Evolutionary conservation across 1,139 yeast species (phyloP).

Genomic region (Hyphopichia buzzinii): DNA sequence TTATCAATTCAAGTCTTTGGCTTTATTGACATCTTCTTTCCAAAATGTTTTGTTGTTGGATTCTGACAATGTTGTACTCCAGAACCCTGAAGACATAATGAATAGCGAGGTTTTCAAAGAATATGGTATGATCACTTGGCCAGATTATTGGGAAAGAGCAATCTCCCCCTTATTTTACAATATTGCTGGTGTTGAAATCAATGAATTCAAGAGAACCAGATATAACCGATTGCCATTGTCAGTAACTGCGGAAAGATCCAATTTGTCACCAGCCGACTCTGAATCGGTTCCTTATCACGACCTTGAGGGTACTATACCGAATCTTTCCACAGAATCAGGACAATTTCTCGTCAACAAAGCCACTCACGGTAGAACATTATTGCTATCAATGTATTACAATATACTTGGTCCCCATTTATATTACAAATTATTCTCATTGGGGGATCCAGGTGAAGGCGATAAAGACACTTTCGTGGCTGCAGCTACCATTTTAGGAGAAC

Average conservation of each 20-base stretch:
- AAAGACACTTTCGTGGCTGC: conserved; percentile 65
- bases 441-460: conserved; percentile 66
- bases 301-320: conserved; percentile 56
- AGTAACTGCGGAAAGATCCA: conserved; percentile 8
- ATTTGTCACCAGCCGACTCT: conserved; percentile 10
- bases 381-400: conserved; percentile 54
- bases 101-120: conserved; percentile 51
- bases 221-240: conserved; percentile 21
- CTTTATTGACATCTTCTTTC: conserved; percentile 39
- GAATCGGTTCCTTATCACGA: conserved; percentile 43
- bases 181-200: conserved; percentile 50
- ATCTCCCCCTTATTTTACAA: conserved; percentile 68
- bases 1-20: conserved; percentile 44
- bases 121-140: conserved; percentile 72
- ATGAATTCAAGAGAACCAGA: conserved; percentile 24
- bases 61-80: conserved; percentile 39
- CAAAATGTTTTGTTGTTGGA: conserved; percentile 42
- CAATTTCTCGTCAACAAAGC: conserved; percentile 54
- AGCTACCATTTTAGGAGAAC: conserved; percentile 45
- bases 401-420: conserved; percentile 56
- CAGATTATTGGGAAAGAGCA: conserved; percentile 79
- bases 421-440: conserved; percentile 57
- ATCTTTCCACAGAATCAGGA: conserved; percentile 63
- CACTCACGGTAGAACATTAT: conserved; percentile 50
- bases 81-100: conserved; percentile 45